phyloP scores from a whole-genome alignment of 2,329 filamentous ascomycete genomes.

The Penicillium sp. region DNA sequence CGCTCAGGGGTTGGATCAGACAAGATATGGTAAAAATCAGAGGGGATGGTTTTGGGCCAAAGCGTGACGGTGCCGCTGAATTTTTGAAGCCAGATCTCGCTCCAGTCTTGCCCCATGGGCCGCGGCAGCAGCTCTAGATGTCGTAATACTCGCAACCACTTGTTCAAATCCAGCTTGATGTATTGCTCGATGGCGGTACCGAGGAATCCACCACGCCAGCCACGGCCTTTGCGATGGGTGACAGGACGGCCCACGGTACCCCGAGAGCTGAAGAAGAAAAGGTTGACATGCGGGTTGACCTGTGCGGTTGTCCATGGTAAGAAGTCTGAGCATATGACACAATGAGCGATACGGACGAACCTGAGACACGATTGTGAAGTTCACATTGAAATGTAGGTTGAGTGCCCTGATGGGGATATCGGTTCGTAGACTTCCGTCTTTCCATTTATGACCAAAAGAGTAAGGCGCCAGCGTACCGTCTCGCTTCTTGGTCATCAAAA shows the following conservation, averaged over 20 bases:
- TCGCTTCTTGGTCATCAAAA: constrained; percentile 80
- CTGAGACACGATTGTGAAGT: constrained; percentile 81
- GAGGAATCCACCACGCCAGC: constrained; percentile 93
- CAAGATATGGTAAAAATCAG: constrained; percentile 81
- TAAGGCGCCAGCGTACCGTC: constrained; percentile 78
- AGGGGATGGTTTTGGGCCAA: constrained; percentile 75
- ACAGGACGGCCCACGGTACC: constrained; percentile 89
- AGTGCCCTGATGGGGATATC: constrained; percentile 92
- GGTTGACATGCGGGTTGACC: constrained; percentile 95
- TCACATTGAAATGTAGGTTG: constrained; percentile 97
- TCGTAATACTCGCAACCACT: constrained; percentile 92
- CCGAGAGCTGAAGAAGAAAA: constrained; percentile 96
- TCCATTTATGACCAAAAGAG: constrained; percentile 98
- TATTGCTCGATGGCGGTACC: constrained; percentile 90
- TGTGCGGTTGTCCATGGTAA: constrained; percentile 41
- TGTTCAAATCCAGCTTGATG: constrained; percentile 91
- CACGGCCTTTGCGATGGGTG: constrained; percentile 84
- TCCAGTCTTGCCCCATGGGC: constrained; percentile 92
- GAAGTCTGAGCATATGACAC: constrained; percentile 22
- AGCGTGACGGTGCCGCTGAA: constrained; percentile 95
- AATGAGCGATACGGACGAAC: constrained; percentile 16
- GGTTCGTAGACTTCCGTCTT: constrained; percentile 87
- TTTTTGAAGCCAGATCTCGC: constrained; percentile 88
- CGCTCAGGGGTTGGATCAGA: constrained; percentile 71
- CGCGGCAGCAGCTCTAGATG: constrained; percentile 88